Conservation (phyloP, 78 protist species). For the Capsaspora owczarzaki region DNA sequence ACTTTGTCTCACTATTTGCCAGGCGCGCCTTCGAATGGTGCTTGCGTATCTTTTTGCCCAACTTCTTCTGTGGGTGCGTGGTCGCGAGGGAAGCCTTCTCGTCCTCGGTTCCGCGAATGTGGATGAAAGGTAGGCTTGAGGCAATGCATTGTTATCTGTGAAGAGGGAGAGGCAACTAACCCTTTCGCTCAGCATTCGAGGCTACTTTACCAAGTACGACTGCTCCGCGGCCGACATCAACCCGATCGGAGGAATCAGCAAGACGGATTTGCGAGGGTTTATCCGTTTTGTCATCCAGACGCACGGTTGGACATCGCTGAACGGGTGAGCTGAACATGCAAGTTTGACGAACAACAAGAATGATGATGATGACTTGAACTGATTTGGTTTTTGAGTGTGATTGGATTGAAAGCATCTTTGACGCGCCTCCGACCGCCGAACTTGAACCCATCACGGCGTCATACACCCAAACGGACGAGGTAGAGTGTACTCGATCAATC, state of each 20-base stretch:
- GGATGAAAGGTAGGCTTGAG: slow-evolving; percentile 44
- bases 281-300: background rate
- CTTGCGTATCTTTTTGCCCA: slow-evolving; percentile 64
- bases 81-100: slow-evolving; percentile 48
- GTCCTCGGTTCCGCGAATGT: slow-evolving; percentile 79
- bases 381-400: background rate
- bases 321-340: background rate
- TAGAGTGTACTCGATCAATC: too few species aligned
- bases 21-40: slow-evolving; percentile 64
- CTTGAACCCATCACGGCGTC: slow-evolving; percentile 64
- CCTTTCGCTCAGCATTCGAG: slow-evolving; percentile 17
- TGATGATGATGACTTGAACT: background rate
- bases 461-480: slow-evolving; percentile 55
- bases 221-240: slow-evolving; percentile 76
- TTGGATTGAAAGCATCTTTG: slow-evolving; percentile 20
- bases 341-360: background rate
- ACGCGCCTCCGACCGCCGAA: slow-evolving; percentile 80
- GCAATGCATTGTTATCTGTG: too few species aligned
- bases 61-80: slow-evolving; percentile 59
- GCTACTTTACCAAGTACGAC: slow-evolving; percentile 81
- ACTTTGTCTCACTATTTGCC: too few species aligned
- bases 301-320: background rate
- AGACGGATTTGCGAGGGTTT: slow-evolving; percentile 46
- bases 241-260: slow-evolving; percentile 72
- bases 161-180: background rate